phyloP scores from a whole-genome alignment of 306 rosid genomes.

The Cucurbita argyrosperma region DNA sequence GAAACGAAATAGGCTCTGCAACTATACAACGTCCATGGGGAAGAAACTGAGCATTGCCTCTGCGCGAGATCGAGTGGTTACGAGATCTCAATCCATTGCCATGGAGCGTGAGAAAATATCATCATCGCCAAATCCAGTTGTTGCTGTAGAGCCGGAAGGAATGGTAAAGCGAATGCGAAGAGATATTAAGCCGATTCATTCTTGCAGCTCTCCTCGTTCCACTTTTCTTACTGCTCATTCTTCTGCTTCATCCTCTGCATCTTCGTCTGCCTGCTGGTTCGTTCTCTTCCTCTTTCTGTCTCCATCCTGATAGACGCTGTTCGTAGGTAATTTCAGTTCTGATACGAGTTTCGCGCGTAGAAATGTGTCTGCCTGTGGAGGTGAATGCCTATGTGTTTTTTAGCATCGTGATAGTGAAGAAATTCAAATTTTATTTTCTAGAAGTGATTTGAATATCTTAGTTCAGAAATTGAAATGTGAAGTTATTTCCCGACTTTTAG shows the following conservation, averaged over 20 bases:
- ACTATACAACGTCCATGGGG: conserved; percentile 4
- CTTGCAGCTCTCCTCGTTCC: conserved; percentile 65
- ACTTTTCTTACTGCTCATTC: conserved; percentile 46
- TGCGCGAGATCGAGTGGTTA: conserved; percentile 7
- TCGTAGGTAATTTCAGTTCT: conserved; percentile 1
- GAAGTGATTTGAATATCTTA: background rate
- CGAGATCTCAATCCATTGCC: conserved; percentile 3
- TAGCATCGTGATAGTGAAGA: background rate
- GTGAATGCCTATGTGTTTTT: background rate
- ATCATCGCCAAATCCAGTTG: conserved; percentile 17
- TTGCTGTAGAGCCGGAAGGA: conserved; percentile 14
- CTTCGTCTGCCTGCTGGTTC: conserved; percentile 36
- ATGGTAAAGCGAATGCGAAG: conserved; percentile 44
- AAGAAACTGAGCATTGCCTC: conserved; percentile 13
- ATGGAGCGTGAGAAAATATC: conserved; percentile 14
- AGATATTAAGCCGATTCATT: conserved; percentile 40
- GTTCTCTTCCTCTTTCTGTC: conserved; percentile 13
- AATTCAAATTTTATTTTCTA: background rate
- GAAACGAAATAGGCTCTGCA: background rate
- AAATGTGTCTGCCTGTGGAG: background rate
- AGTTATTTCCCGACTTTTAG: conserved; percentile 2
- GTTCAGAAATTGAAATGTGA: background rate
- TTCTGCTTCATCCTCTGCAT: conserved; percentile 29
- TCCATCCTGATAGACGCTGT: background rate
- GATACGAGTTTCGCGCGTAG: conserved; percentile 2